Evolutionary conservation across 495 filamentous ascomycete species (phyloP).

Genomic region (Penicillium pulvis): DNA sequence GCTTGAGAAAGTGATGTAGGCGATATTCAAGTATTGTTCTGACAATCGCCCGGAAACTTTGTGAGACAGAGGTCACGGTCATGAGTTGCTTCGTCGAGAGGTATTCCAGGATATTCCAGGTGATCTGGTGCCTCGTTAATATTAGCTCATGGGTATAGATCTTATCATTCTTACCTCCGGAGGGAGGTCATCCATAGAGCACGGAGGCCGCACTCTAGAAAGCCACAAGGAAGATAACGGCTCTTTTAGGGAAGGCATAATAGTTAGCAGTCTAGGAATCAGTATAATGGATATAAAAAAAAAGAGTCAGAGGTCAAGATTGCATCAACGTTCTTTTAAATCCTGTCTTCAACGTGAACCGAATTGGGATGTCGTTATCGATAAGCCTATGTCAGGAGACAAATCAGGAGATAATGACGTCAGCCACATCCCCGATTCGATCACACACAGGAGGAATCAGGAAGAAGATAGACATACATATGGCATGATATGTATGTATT

Average conservation of each 20-base stretch:
- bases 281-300: neutral
- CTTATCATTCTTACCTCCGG: neutral
- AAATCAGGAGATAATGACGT: neutral
- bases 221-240: neutral
- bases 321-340: neutral
- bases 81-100: neutral
- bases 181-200: neutral
- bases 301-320: neutral
- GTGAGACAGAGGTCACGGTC: neutral
- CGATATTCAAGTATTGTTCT: neutral
- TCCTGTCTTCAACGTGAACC: neutral
- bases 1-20: neutral
- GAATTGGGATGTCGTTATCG: neutral
- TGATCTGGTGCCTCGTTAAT: neutral
- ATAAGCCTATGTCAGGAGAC: neutral
- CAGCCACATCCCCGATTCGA: neutral
- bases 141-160: neutral
- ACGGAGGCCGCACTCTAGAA: neutral
- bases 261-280: neutral
- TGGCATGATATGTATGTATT: no score
- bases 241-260: neutral
- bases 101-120: neutral
- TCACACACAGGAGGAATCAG: no score
- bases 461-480: no score
- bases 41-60: neutral